Conservation (phyloP, 2,329 filamentous ascomycete species). For the Myrmaecium sp. region DNA sequence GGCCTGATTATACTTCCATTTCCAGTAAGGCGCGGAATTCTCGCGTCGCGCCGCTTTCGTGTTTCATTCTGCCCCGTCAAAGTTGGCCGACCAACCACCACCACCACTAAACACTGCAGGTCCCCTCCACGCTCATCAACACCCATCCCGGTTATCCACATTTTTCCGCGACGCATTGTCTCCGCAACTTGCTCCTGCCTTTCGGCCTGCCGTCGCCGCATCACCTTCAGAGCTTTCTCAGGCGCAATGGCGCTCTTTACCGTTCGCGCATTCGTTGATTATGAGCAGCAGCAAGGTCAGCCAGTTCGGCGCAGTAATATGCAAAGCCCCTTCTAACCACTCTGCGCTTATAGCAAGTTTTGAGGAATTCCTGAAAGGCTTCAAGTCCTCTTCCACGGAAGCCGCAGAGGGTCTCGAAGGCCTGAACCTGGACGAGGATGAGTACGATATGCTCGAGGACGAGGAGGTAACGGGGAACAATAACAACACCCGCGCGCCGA, state of each 20-base stretch:
- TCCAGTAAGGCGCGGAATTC: too few relatives aligned
- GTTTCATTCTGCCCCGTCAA: not conserved
- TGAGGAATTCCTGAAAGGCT: slow-evolving; percentile 71
- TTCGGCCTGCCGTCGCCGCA: not conserved
- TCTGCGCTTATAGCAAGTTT: slow-evolving; percentile 45
- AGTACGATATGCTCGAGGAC: slow-evolving; percentile 81
- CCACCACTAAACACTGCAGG: not conserved
- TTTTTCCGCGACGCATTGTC: not conserved
- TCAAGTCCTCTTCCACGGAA: slow-evolving; percentile 61
- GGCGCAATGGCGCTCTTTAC: slow-evolving; percentile 68
- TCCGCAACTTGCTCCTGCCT: not conserved
- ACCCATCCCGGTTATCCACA: not conserved
- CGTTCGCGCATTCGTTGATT: slow-evolving; percentile 65
- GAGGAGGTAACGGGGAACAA: slow-evolving; percentile 41
- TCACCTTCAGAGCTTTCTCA: slow-evolving; percentile 1
- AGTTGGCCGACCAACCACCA: not conserved
- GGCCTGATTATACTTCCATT: too few relatives aligned
- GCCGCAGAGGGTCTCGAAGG: slow-evolving; percentile 69
- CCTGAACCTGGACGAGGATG: slow-evolving; percentile 76
- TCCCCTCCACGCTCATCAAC: not conserved
- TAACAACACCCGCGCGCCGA: slow-evolving; percentile 29
- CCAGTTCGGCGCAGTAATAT: slow-evolving; percentile 9
- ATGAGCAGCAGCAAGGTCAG: slow-evolving; percentile 69
- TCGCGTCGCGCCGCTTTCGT: too few relatives aligned
- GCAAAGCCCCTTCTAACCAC: slow-evolving; percentile 17